Base-by-base conservation (phyloP, 192 early-diverging fungal species). In the Coemansia sp. region DNA sequence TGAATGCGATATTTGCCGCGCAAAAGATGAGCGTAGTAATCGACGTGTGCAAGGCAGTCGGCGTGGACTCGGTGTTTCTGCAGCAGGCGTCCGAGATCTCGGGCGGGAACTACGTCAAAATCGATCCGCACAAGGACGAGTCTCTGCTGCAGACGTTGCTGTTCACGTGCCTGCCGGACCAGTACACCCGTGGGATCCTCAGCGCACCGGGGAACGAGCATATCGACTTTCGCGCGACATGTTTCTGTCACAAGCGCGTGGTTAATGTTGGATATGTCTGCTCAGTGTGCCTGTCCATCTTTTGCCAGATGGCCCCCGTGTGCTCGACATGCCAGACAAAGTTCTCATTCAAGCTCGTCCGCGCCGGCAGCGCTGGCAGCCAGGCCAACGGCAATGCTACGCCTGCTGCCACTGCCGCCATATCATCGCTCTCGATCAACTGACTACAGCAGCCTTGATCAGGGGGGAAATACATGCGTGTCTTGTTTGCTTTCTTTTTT, bases 1-100 rank as follows among this genome's bases (percentile, higher is more conserved):
- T 99, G 96, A 99, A 99, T 64, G 85, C 81, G 47, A 96, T 99
- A 28, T 99, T 99, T 73, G 86, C 93, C 0, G 95, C 94, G 1
- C 92, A 99, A 66, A 92, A 90, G 48, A 77, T 67, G 91, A 77
- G 78, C 14, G 89, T 94, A 7, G 83, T 82, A 0, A 84, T 99
- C 16, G 96, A 99, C 62, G 85, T 92, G 1, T 96, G 91, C 66
- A 89, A 88, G 44, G 65, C 94, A 8, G 75, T 64, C 49, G 86
- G 83, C 9, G 75, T 75, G 25, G 85, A 90, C 32, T 87, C 88
- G 9, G 85, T 90, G 3, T 95, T 97, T 64, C 57, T 99, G 19
- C 88, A 91, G 43, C 96, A 99, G 61, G 95, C 94, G 3, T 77
- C 91, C 0, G 81, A 87, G 25, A 85, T 96, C 17, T 96, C 93